phyloP scores from a whole-genome alignment of 139 green algal species.

The Micractinium sp. region DNA sequence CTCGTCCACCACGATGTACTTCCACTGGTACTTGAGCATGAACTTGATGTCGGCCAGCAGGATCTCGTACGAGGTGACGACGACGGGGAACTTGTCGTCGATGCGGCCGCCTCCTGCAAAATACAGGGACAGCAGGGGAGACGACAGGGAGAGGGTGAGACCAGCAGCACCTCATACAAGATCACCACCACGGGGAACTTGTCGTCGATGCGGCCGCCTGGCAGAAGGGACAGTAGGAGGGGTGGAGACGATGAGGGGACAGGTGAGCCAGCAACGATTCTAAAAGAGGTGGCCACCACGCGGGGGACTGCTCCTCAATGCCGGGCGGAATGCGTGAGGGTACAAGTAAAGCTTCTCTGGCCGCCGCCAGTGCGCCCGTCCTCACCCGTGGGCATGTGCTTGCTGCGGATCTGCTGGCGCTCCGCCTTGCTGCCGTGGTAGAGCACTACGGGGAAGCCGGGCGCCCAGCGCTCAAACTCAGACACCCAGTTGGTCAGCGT shows the following conservation, averaged over 20 bases:
- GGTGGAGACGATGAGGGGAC: neutral
- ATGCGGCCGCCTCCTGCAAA: neutral
- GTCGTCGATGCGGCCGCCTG: conserved; percentile 27
- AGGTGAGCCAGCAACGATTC: conserved; percentile 78
- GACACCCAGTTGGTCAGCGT: conserved; percentile 95
- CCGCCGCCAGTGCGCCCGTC: neutral
- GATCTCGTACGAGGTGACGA: conserved; percentile 97
- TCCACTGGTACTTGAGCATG: conserved; percentile 80
- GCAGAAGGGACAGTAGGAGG: neutral
- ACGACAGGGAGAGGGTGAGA: neutral
- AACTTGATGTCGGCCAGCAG: conserved; percentile 86
- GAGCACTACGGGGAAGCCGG: conserved; percentile 83
- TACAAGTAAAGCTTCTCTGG: too few relatives aligned
- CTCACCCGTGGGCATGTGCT: conserved; percentile 46
- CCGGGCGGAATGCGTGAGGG: too few relatives aligned
- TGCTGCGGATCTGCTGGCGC: conserved; percentile 65
- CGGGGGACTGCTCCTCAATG: conserved; percentile 70
- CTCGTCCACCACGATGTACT: conserved; percentile 94
- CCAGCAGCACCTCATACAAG: conserved; percentile 94
- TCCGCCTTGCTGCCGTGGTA: conserved; percentile 92
- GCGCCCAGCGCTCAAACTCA: conserved; percentile 91
- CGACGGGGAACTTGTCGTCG: conserved; percentile 80
- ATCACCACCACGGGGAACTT: conserved; percentile 92
- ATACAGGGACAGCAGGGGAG: neutral
- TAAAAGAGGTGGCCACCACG: conserved; percentile 94